These are phyloP conservation scores for Blumeria hordei DNA, from an alignment of 2,329 filamentous ascomycete species.

Conservation along the genomic window DNA sequence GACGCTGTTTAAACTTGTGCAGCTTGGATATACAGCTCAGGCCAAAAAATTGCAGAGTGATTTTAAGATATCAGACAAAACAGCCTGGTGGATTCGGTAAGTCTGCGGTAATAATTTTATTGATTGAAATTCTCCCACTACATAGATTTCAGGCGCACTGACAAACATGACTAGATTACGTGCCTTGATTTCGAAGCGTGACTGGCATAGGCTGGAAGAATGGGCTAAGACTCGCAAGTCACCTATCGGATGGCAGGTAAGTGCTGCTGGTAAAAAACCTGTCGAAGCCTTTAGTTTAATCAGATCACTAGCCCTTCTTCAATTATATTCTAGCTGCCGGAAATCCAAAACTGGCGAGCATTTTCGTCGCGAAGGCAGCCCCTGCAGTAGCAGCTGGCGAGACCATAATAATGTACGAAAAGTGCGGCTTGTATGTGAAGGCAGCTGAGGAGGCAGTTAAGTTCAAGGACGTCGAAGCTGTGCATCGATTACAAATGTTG, in stretches of 20 bases:
- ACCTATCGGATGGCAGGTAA: slow-evolving; percentile 71
- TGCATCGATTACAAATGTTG: slow-evolving; percentile 48
- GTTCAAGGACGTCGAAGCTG: slow-evolving; percentile 51
- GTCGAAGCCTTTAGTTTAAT: too few species aligned
- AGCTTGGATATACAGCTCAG: slow-evolving; percentile 57
- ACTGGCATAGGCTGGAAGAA: slow-evolving; percentile 86
- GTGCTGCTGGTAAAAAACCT: neutral
- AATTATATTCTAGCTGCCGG: slow-evolving; percentile 73
- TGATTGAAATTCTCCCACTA: neutral
- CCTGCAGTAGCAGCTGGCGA: slow-evolving; percentile 35
- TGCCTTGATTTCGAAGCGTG: slow-evolving; percentile 67
- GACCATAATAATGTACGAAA: slow-evolving; percentile 79
- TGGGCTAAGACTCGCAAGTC: slow-evolving; percentile 55
- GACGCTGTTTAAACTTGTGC: slow-evolving; percentile 72
- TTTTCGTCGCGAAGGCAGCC: slow-evolving; percentile 69
- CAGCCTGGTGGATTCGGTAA: slow-evolving; percentile 60
- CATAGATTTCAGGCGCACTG: neutral
- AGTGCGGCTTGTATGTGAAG: slow-evolving; percentile 72
- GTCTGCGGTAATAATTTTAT: slow-evolving; percentile 8
- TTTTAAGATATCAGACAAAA: slow-evolving; percentile 81
- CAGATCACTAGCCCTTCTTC: slow-evolving; percentile 45
- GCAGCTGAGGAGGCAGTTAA: slow-evolving; percentile 81
- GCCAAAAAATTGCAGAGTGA: slow-evolving; percentile 75
- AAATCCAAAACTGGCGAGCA: slow-evolving; percentile 61
- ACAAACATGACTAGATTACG: slow-evolving; percentile 31